Evolutionary conservation across 2,329 filamentous ascomycete genomes (phyloP), one percentile per base, ranked within the genome.

Genomic region (Xylaria sp.): DNA sequence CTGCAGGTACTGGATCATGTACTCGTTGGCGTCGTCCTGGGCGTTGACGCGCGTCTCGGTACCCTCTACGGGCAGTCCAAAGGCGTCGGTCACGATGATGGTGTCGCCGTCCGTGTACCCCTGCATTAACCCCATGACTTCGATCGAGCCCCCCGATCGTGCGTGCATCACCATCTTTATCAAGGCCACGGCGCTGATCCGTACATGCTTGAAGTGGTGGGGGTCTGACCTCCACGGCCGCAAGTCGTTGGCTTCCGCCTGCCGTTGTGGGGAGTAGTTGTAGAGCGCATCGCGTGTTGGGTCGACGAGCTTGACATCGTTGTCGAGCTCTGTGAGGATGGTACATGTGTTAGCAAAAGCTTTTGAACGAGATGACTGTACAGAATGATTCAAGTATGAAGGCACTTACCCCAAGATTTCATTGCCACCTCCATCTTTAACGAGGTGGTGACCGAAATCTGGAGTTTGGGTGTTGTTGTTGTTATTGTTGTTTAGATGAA

Each of bases 91-190:
- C 62, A 99, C 91, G 72, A 99, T 89, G 76, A 99, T 93, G 1
- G 92, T 88, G 75, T 97, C 91, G 48, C 90, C 89, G 72, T 93
- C 88, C 58, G 97, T 91, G 80, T 97, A 97, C 70, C 96, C 96
- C 78, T 97, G 92, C 96, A 99, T 99, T 74, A 99, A 81, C 65
- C 96, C 96, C 96, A 99, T 99, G 75, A 99, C 88, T 83, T 99
- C 96, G 72, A 98, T 87, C 32, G 89, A 89, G 65, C 96, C 95
- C 72, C 96, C 96, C 0, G 93, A 94, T n/a, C 96, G 92, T 10
- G 96, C 96, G 80, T 99, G 96, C 93, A 97, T 98, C 72, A 97
- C 93, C 96, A 99, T 99, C 83, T 99, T 99, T 74, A 98, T 88
- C 67, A 99, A 88, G 5, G 96, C 96, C 13, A 97, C 91, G 66